phyloP scores from a whole-genome alignment of 495 filamentous ascomycete species.

The Letharia lupina region DNA sequence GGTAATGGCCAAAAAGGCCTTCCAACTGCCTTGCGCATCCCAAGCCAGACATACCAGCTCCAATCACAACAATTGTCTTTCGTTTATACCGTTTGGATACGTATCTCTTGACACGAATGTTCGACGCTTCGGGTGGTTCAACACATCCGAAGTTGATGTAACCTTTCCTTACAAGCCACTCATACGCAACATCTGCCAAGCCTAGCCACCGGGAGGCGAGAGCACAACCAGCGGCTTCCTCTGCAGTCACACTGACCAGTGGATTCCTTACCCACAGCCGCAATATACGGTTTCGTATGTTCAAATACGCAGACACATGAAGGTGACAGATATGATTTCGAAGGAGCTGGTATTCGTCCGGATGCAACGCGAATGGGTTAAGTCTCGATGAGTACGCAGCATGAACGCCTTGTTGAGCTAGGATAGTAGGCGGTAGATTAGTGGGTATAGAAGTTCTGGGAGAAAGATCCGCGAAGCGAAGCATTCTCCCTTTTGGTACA shows the following conservation, averaged over 20 bases:
- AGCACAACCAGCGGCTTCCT: conserved; percentile 89
- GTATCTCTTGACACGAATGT: conserved; percentile 25
- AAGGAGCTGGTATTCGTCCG: conserved; percentile 73
- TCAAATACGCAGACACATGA: conserved; percentile 93
- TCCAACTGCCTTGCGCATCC: conserved; percentile 89
- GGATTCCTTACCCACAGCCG: conserved; percentile 88
- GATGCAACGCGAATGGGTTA: conserved; percentile 80
- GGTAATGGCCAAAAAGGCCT: conserved; percentile 69
- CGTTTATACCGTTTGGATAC: conserved; percentile 36
- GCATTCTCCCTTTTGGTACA: conserved; percentile 14
- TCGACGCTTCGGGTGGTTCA: conserved; percentile 47
- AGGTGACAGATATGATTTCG: conserved; percentile 72
- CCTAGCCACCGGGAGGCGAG: conserved; percentile 87
- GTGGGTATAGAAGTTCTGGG: conserved; percentile 77
- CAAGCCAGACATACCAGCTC: conserved; percentile 89
- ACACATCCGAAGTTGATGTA: conserved; percentile 97
- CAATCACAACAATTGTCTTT: conserved; percentile 75
- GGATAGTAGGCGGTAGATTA: conserved; percentile 59
- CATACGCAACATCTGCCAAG: conserved; percentile 77
- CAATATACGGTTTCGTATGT: conserved; percentile 92
- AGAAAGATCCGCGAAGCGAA: conserved; percentile 38
- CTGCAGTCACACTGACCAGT: conserved; percentile 71
- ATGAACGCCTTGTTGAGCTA: conserved; percentile 77
- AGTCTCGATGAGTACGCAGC: conserved; percentile 85
- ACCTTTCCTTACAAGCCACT: conserved; percentile 83